These are phyloP conservation scores for Geotrichum carabidarum DNA, from an alignment of 1,139 yeast genomes.

Conservation along the genomic window DNA sequence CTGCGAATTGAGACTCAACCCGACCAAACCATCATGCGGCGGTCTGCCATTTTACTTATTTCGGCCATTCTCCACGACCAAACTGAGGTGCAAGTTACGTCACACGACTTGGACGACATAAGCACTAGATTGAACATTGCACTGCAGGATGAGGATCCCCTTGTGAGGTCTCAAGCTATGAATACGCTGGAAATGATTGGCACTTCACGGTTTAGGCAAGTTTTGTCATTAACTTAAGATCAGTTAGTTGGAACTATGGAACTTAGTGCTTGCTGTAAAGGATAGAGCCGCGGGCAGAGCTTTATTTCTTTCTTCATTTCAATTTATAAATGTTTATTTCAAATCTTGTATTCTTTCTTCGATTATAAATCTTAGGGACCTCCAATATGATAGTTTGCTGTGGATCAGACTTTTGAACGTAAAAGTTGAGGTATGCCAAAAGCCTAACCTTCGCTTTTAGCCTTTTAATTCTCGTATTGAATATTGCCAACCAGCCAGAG, in stretches of 20 bases:
- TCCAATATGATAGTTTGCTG: too few relatives aligned
- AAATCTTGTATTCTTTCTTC: background rate
- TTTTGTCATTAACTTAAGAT: background rate
- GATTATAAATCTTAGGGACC: too few relatives aligned
- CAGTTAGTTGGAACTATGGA: background rate
- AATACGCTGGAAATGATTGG: conserved; percentile 2
- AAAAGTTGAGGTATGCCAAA: too few relatives aligned
- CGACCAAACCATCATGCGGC: conserved; percentile 55
- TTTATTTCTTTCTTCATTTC: too few relatives aligned
- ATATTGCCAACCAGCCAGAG: too few relatives aligned
- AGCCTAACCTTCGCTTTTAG: too few relatives aligned
- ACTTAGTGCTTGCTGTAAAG: too few relatives aligned
- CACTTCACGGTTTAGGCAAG: too few relatives aligned
- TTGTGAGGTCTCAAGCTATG: conserved; percentile 13
- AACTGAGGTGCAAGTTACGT: background rate
- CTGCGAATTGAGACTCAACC: conserved; percentile 51
- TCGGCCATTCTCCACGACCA: conserved; percentile 54
- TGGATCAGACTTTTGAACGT: too few relatives aligned
- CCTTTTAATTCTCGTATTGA: too few relatives aligned
- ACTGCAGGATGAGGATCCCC: conserved; percentile 13
- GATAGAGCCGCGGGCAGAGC: too few relatives aligned
- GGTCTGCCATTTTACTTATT: conserved; percentile 68
- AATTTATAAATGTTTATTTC: background rate
- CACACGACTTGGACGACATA: background rate
- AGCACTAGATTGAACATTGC: conserved; percentile 6